Conservation (phyloP, 1,284 basidiomycete genomes). For the Rhodotorula sp. region DNA sequence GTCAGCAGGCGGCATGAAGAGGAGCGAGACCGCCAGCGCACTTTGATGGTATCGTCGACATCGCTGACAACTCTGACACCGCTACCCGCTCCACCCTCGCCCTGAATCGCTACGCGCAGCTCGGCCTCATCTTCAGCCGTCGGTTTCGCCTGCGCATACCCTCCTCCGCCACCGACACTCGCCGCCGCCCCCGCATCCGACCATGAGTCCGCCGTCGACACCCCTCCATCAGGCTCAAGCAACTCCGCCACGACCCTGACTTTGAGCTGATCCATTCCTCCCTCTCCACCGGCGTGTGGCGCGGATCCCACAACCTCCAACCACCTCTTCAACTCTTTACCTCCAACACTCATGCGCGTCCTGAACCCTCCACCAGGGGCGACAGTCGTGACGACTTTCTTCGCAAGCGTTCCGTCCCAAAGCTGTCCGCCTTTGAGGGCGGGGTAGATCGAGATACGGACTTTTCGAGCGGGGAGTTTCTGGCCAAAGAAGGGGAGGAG, state of each 20-base stretch:
- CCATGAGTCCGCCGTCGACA: slow-evolving; percentile 4
- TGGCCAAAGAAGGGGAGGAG: slow-evolving; percentile 42
- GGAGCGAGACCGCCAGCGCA: background rate
- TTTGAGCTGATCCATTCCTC: slow-evolving; percentile 3
- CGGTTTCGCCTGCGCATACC: slow-evolving; percentile 4
- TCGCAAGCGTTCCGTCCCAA: slow-evolving; percentile 19
- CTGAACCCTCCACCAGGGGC: slow-evolving; percentile 40
- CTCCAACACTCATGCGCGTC: slow-evolving; percentile 27
- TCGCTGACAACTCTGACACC: slow-evolving; percentile 78
- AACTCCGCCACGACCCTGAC: slow-evolving; percentile 33
- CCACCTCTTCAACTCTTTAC: slow-evolving; percentile 12
- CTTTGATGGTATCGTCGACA: slow-evolving; percentile 90
- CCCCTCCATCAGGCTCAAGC: slow-evolving; percentile 19
- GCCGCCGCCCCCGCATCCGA: background rate
- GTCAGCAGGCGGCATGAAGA: background rate
- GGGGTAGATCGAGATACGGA: slow-evolving; percentile 38
- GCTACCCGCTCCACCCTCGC: slow-evolving; percentile 21
- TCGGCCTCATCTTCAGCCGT: slow-evolving; percentile 26
- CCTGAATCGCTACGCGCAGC: slow-evolving; percentile 24
- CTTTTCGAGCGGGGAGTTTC: slow-evolving; percentile 38
- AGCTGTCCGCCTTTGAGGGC: slow-evolving; percentile 7
- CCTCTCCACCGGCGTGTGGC: background rate
- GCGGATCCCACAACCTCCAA: slow-evolving; percentile 16
- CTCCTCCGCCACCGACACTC: background rate
- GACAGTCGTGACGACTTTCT: slow-evolving; percentile 25